These are phyloP conservation scores for Rhododendron ovatum DNA, from an alignment of 148 eudicot species.

Conservation along the genomic window DNA sequence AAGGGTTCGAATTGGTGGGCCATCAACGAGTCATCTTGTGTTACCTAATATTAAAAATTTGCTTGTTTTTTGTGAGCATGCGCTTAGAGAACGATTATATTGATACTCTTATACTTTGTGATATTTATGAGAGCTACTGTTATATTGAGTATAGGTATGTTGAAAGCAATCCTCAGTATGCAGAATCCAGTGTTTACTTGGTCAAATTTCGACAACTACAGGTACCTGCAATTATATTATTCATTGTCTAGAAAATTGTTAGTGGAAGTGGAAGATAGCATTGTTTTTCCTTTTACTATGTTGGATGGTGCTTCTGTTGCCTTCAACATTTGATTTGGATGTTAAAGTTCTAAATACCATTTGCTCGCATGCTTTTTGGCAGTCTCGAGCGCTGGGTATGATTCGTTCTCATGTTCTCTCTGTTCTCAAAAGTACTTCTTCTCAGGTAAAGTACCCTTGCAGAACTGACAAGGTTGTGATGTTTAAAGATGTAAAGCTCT, in stretches of 20 bases:
- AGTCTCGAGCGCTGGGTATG: slow-evolving; percentile 95
- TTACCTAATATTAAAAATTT: not conserved
- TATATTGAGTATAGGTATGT: slow-evolving; percentile 55
- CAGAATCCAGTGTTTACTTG: slow-evolving; percentile 93
- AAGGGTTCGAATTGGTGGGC: not conserved
- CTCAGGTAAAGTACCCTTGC: slow-evolving; percentile 56
- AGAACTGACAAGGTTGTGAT: not conserved
- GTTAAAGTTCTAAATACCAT: slow-evolving; percentile 8
- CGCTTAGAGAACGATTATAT: not conserved
- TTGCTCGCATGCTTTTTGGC: slow-evolving; percentile 28
- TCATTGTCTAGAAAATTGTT: not conserved
- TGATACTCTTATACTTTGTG: not conserved
- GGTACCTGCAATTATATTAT: slow-evolving; percentile 34
- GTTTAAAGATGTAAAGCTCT: not conserved
- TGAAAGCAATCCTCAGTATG: slow-evolving; percentile 96
- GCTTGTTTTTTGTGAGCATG: not conserved
- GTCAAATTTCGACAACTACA: slow-evolving; percentile 98
- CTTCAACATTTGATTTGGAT: not conserved
- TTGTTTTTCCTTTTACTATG: not conserved
- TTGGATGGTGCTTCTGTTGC: not conserved
- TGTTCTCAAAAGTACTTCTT: slow-evolving; percentile 73
- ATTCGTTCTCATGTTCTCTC: slow-evolving; percentile 85
- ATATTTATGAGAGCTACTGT: not conserved
- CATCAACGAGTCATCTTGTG: not conserved
- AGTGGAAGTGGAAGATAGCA: not conserved